phyloP scores from a whole-genome alignment of 176 grass and related monocot species.

The Saccharum spontaneum region DNA sequence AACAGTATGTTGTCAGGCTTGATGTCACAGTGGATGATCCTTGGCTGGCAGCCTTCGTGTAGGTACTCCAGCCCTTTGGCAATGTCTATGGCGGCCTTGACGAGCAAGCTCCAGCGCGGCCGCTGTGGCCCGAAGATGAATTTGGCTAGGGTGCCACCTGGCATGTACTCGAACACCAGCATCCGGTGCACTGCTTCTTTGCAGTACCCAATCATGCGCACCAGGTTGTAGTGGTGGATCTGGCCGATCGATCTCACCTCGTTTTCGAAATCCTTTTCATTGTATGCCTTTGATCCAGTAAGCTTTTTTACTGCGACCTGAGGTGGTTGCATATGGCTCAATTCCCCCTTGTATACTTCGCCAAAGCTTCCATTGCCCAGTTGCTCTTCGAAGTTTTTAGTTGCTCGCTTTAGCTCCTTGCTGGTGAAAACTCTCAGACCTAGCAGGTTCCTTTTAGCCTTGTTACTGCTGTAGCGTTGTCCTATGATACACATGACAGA shows the following conservation, averaged over 20 bases:
- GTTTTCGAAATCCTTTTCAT: conserved; percentile 16
- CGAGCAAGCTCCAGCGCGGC: not conserved
- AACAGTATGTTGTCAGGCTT: conserved; percentile 36
- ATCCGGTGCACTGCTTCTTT: conserved; percentile 30
- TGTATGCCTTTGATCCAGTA: not conserved
- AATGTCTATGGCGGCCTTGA: not conserved
- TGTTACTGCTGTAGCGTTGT: not conserved
- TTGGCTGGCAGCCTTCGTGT: not conserved
- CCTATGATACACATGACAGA: not conserved
- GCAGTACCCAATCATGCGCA: conserved; percentile 33
- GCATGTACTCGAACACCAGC: conserved; percentile 47
- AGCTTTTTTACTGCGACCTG: conserved; percentile 30
- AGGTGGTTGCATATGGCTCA: not conserved
- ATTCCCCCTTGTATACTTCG: not conserved
- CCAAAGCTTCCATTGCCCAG: conserved; percentile 34
- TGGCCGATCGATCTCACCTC: conserved; percentile 27
- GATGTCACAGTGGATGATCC: conserved; percentile 43
- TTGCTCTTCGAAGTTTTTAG: conserved; percentile 19
- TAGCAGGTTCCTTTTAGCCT: not conserved
- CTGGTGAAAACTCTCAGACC: conserved; percentile 6
- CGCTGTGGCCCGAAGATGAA: not conserved
- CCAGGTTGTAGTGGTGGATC: conserved; percentile 45
- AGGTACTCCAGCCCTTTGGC: conserved; percentile 28
- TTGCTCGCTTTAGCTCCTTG: conserved; percentile 17
- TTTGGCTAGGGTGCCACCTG: not conserved